These are phyloP conservation scores for Cynanchum wilfordii DNA, from an alignment of 257 asterid genomes.

Conservation along the genomic window DNA sequence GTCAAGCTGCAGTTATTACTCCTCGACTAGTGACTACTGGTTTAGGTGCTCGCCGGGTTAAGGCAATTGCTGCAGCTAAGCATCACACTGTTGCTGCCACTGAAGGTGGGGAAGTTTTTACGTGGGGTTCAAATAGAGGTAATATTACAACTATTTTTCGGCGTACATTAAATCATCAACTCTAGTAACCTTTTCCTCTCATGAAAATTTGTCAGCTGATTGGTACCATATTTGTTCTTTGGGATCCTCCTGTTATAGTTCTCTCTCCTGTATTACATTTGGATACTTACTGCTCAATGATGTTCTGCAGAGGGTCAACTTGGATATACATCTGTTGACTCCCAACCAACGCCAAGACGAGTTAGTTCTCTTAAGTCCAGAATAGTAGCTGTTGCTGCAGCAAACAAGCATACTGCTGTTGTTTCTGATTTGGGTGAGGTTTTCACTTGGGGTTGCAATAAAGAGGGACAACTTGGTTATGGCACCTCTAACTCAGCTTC, in stretches of 20 bases:
- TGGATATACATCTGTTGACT: conserved; percentile 96
- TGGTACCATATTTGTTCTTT: not conserved
- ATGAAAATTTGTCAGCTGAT: not conserved
- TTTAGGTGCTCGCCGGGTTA: conserved; percentile 88
- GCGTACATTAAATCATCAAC: not conserved
- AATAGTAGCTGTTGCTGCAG: conserved; percentile 88
- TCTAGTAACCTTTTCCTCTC: not conserved
- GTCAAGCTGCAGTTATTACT: conserved; percentile 99
- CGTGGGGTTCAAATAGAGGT: conserved; percentile 99
- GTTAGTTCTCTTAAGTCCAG: conserved; percentile 76
- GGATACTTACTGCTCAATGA: not conserved
- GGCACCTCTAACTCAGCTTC: conserved; percentile 98
- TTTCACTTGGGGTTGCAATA: conserved; percentile 99
- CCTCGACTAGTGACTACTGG: conserved; percentile 90
- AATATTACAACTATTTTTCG: conserved; percentile 15
- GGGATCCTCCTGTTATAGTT: not conserved
- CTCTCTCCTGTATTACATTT: not conserved
- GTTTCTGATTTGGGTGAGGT: conserved; percentile 88
- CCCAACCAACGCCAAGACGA: conserved; percentile 95
- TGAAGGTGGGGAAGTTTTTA: conserved; percentile 90
- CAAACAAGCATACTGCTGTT: conserved; percentile 94
- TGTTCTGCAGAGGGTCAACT: conserved; percentile 90
- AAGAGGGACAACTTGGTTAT: conserved; percentile 98
- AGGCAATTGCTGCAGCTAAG: conserved; percentile 93
- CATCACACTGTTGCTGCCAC: conserved; percentile 96